These are phyloP conservation scores for Daldinia childiae DNA, from an alignment of 495 filamentous ascomycete genomes.

Conservation along the genomic window DNA sequence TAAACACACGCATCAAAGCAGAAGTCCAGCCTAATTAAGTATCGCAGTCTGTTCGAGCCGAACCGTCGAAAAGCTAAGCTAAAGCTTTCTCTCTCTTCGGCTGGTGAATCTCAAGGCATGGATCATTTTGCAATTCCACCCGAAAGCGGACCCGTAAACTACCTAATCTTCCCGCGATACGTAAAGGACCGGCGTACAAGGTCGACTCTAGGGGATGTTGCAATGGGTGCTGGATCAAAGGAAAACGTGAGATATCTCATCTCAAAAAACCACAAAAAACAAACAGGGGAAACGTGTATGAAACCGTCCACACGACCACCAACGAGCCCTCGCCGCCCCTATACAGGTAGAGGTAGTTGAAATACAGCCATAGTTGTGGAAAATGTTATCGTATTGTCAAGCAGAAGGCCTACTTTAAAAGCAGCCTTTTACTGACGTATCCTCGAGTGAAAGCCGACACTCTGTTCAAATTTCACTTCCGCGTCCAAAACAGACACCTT, in stretches of 20 bases:
- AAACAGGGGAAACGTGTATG: constrained; percentile 48
- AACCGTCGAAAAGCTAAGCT: constrained; percentile 11
- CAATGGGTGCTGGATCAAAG: constrained; percentile 43
- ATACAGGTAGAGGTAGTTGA: constrained; percentile 40
- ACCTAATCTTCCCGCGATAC: constrained; percentile 30
- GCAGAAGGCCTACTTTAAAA: constrained; percentile 41
- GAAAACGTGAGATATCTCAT: constrained; percentile 47
- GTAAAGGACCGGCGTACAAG: constrained; percentile 34
- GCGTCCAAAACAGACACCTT: constrained; percentile 43
- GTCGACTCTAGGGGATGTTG: constrained; percentile 27
- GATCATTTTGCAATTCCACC: constrained; percentile 35
- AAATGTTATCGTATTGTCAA: constrained; percentile 41
- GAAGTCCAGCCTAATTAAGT: constrained; percentile 27
- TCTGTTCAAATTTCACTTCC: constrained; percentile 44
- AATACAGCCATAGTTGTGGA: constrained; percentile 42
- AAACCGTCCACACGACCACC: constrained; percentile 46
- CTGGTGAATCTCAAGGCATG: constrained; percentile 36
- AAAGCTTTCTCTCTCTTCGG: constrained; percentile 9
- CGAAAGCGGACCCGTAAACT: constrained; percentile 21
- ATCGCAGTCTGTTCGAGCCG: constrained; percentile 30
- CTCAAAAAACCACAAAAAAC: constrained; percentile 44
- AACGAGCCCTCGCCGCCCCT: constrained; percentile 43
- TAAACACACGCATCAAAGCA: constrained; percentile 26
- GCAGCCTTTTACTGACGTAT: constrained; percentile 42
- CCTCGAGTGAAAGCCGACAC: constrained; percentile 41